These are phyloP conservation scores for Byssochlamys sp. DNA, from an alignment of 2,329 filamentous ascomycete species.

Conservation along the genomic window DNA sequence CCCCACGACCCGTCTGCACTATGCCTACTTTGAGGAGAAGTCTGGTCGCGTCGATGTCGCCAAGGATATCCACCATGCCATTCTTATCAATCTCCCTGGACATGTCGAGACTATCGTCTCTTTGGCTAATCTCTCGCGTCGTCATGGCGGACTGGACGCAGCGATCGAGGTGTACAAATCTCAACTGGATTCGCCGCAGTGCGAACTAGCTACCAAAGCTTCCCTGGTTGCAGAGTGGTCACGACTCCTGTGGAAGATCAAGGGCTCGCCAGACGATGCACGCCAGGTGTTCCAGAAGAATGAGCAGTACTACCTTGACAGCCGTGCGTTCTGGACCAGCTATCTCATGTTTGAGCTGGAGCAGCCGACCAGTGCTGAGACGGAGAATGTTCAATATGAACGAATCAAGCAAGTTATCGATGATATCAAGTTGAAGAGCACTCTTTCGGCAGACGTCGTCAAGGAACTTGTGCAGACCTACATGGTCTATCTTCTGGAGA, in stretches of 20 bases:
- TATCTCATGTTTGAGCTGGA: slow-evolving; percentile 84
- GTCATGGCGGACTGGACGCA: slow-evolving; percentile 71
- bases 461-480: slow-evolving; percentile 70
- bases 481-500: slow-evolving; percentile 71
- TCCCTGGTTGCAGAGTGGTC: slow-evolving; percentile 84
- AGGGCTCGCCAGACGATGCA: slow-evolving; percentile 69
- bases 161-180: slow-evolving; percentile 74
- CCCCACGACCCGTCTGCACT: slow-evolving; percentile 76
- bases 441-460: slow-evolving; percentile 56
- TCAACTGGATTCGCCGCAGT: slow-evolving; percentile 63
- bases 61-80: slow-evolving; percentile 71
- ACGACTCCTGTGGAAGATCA: slow-evolving; percentile 73
- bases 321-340: slow-evolving; percentile 77
- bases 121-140: slow-evolving; percentile 74
- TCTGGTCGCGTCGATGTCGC: slow-evolving; percentile 66
- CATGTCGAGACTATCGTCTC: slow-evolving; percentile 82
- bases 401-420: slow-evolving; percentile 74
- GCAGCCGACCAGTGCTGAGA: slow-evolving; percentile 59
- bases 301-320: slow-evolving; percentile 73
- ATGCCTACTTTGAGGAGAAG: slow-evolving; percentile 90
- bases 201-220: slow-evolving; percentile 72
- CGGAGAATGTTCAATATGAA: slow-evolving; percentile 56
- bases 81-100: slow-evolving; percentile 66
- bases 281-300: slow-evolving; percentile 76
- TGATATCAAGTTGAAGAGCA: slow-evolving; percentile 63